These are phyloP conservation scores for Neonothopanus nambi DNA, from an alignment of 1,284 basidiomycete species.

Conservation along the genomic window DNA sequence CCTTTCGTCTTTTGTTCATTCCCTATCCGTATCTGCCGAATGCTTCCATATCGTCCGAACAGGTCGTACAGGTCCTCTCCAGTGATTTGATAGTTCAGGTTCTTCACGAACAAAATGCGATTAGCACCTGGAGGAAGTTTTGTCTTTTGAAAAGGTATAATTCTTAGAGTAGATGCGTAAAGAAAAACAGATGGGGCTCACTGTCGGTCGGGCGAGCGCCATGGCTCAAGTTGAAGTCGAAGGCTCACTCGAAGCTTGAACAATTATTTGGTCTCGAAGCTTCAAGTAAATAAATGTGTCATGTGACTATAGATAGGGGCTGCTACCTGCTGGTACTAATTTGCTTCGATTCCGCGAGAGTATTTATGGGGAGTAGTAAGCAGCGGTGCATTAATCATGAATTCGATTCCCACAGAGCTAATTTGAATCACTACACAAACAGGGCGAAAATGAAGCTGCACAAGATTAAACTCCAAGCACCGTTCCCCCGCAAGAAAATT, in stretches of 20 bases:
- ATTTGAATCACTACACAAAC: too few relatives aligned
- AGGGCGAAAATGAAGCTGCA: neutral
- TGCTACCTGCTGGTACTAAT: too few relatives aligned
- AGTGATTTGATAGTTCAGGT: constrained; percentile 92
- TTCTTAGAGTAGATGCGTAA: neutral
- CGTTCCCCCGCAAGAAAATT: neutral
- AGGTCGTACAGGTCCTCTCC: constrained; percentile 96
- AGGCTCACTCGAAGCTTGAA: neutral
- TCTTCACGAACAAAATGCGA: constrained; percentile 85
- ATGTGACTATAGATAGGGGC: neutral
- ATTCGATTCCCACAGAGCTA: neutral
- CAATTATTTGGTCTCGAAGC: neutral
- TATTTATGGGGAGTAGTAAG: too few relatives aligned
- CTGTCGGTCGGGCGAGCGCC: constrained; percentile 67
- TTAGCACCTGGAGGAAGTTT: constrained; percentile 85
- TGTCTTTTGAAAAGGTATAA: constrained; percentile 42
- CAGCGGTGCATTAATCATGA: too few relatives aligned
- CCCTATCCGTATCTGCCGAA: constrained; percentile 93
- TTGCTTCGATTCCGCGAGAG: too few relatives aligned
- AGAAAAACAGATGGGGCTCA: constrained; percentile 34
- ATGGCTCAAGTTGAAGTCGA: constrained; percentile 34
- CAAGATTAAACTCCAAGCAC: constrained; percentile 1
- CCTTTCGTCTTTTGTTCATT: constrained; percentile 92
- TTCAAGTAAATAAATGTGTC: neutral
- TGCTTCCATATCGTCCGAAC: constrained; percentile 96